Base-by-base conservation (phyloP, 768 basidiomycete genomes). In the Lactifluus rugatus region DNA sequence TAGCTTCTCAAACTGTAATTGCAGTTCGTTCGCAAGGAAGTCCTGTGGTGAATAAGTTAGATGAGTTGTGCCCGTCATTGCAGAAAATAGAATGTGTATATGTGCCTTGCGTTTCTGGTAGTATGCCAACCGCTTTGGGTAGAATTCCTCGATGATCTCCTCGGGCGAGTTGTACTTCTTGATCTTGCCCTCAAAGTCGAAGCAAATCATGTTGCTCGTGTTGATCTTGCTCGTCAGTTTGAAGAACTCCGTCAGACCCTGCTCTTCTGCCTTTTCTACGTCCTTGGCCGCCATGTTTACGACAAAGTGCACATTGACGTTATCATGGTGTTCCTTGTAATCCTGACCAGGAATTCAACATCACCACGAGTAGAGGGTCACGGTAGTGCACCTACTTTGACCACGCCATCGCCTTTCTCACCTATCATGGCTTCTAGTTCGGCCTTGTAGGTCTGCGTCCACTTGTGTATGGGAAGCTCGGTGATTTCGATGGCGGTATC, bases 161-260 rank as follows among this genome's bases (percentile, higher is more conserved):
- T 98, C 96, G 0, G 96, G 83, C 0, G 84, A 80, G 17, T 81
- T 75, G 70, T 97, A 98, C 72, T 85, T 94, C 74, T 85, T 92
- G 74, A 99, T 95, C 76, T 95, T 96, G 65, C 91, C 87, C 17
- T 94, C 89, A 60, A 89, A 81, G 71, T 99, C 95, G 71, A 99
- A 99, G 72, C 92, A 93, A 17, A 98, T 96, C 96, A 99, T 98
- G 74, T 99, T 99, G 69, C 82, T 81, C 16, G 92, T 96, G 70
- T 78, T 87, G 70, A 99, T 73, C 70, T 93, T 89, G 48, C 79
- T 72, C 14, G 83, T 83, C 61, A 97, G 74, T 72, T 93, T 95
- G 84, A 99, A 97, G 70, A 82, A 89, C 70, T 96, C 94, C 32
- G 84, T 66, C 32, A 99, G 73, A 3, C 95, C 95, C 68, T 96